Base-by-base conservation (phyloP, 2,329 filamentous ascomycete genomes). In the Coniochaeta prunicola region DNA sequence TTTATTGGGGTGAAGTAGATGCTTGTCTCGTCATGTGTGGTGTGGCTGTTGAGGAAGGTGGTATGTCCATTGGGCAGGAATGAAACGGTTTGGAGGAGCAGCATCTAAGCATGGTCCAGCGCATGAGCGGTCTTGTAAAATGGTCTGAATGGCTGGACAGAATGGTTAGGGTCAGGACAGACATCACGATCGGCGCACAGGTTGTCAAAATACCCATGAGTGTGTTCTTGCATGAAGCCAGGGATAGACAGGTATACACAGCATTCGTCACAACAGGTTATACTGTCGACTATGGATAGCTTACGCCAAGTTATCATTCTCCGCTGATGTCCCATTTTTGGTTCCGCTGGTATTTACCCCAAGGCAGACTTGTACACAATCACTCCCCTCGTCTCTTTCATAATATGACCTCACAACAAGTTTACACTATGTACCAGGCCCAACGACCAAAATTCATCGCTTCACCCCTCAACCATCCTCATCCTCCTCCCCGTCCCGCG, bases 1-100 rank as follows among this genome's bases (percentile, higher is more conserved):
- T 88, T 89, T 66, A 73, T 89, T 56, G 77, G 76, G 1, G 83
- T 89, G 13, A 89, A 88, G 71, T 88, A 36, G 17, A 53, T 15
- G 10, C 33, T n/a, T n/a, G n/a, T n/a, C 4, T 3, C 17, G 6
- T 8, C 10, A 36, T 36, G 10, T 38, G 36, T n/a, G 4, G 3
- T n/a, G n/a, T n/a, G n/a, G n/a, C n/a, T n/a, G n/a, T n/a, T 38
- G 36, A 4, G 36, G 36, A n/a, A 17, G 3, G 36, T 15, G 5
- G 36, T n/a, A 5, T n/a, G 17, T 15, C 15, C n/a, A n/a, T n/a
- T n/a, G 10, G 36, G 17, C 15, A n/a, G 36, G 36, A n/a, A n/a
- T n/a, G 36, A 17, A 17, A n/a, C 19, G 36, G 36, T 9, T 17
- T n/a, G n/a, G 33, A 36, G 33, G 12, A 36, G 33, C 17, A n/a